Evolutionary conservation across 768 basidiomycete species (phyloP).

Genomic region (Dacryopinax primogenitus): DNA sequence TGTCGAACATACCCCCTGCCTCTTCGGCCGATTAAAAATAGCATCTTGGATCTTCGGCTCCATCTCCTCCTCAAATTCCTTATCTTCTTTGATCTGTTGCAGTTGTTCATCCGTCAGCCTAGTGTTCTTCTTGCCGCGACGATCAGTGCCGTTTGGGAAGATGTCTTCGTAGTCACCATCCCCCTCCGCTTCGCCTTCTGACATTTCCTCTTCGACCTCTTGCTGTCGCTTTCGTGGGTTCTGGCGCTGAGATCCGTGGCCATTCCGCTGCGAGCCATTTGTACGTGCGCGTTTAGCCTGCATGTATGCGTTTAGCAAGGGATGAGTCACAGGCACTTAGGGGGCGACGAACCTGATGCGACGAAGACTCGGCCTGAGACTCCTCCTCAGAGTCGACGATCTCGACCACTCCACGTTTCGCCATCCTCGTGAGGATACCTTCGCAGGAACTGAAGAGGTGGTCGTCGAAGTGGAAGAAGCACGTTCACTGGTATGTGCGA

Average conservation of each 20-base stretch:
- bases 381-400: not conserved
- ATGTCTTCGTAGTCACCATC: slow-evolving; percentile 17
- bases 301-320: not conserved
- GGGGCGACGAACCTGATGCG: not conserved
- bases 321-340: not conserved
- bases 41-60: slow-evolving; percentile 43
- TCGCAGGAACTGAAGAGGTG: not conserved
- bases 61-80: slow-evolving; percentile 47
- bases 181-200: slow-evolving; percentile 18
- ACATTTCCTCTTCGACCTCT: slow-evolving; percentile 17
- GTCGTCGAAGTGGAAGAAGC: not conserved
- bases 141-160: slow-evolving; percentile 32
- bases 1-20: slow-evolving; percentile 35
- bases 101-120: not conserved
- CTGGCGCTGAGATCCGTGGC: not conserved
- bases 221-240: slow-evolving; percentile 5
- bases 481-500: not conserved
- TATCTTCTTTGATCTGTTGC: slow-evolving; percentile 29
- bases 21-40: slow-evolving; percentile 35
- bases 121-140: not conserved
- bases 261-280: not conserved
- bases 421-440: slow-evolving; percentile 25
- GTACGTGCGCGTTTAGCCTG: not conserved
- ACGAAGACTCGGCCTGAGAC: not conserved
- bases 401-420: slow-evolving; percentile 15